Evolutionary conservation across 2,329 filamentous ascomycete species (phyloP).

Genomic region (Epicoccum sorghinum): DNA sequence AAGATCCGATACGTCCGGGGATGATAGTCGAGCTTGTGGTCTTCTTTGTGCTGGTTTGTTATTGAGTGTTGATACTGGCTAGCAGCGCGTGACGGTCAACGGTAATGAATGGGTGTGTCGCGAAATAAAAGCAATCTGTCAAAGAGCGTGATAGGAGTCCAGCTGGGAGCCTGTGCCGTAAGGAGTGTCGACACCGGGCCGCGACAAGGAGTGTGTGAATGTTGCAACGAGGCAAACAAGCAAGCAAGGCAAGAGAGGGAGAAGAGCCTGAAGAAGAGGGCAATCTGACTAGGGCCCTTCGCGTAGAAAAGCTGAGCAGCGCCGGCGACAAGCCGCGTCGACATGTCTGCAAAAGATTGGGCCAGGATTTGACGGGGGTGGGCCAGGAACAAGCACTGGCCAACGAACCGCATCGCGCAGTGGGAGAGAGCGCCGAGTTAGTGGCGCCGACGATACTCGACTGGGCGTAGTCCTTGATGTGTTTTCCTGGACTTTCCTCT

Average conservation of each 20-base stretch:
- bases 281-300: slow-evolving; percentile 16
- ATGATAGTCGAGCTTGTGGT: slow-evolving; percentile 13
- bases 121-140: slow-evolving; percentile 38
- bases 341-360: slow-evolving; percentile 38
- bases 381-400: slow-evolving; percentile 25
- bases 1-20: slow-evolving; percentile 19
- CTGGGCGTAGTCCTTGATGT: slow-evolving; percentile 23
- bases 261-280: slow-evolving; percentile 32
- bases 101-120: slow-evolving; percentile 21
- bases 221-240: slow-evolving; percentile 33
- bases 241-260: slow-evolving; percentile 35
- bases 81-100: slow-evolving; percentile 34
- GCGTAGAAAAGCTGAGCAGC: slow-evolving; percentile 20
- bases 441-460: slow-evolving; percentile 10
- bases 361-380: slow-evolving; percentile 26
- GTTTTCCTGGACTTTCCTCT: slow-evolving; percentile 18
- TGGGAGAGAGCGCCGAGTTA: slow-evolving; percentile 6
- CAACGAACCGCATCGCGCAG: slow-evolving; percentile 26
- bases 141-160: slow-evolving; percentile 45
- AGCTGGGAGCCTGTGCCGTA: slow-evolving; percentile 41
- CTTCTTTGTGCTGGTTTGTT: slow-evolving; percentile 22
- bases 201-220: slow-evolving; percentile 36
- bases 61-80: slow-evolving; percentile 27
- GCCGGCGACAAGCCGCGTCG: slow-evolving; percentile 28
- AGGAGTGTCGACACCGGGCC: slow-evolving; percentile 49